A percentile compares a stretch with the other conserved stretches of the same genome.
Conservation (phyloP, 257 asterid species). For the Solanum chiquidenum region DNA sequence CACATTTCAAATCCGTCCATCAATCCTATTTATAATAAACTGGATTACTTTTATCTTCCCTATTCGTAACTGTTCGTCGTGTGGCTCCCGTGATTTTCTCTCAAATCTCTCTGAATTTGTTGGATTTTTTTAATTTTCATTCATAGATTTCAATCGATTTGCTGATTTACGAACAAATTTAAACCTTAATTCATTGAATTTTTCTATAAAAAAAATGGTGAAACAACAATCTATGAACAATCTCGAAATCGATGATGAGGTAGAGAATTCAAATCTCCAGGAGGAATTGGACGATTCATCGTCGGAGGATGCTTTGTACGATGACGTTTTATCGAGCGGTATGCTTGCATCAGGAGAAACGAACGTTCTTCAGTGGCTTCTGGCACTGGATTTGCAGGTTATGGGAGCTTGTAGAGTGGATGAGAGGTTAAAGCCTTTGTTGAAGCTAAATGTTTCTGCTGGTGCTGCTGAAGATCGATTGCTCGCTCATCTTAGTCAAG, state of each 20-base stretch:
- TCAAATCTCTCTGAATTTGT: neutral
- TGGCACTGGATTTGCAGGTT: conserved; percentile 78
- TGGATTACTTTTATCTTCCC: neutral
- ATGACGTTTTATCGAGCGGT: conserved; percentile 52
- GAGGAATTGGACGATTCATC: conserved; percentile 16
- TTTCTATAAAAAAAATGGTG: conserved; percentile 18
- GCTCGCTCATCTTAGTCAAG: conserved; percentile 74
- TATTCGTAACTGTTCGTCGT: neutral
- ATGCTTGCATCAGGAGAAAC: conserved; percentile 29
- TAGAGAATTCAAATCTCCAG: conserved; percentile 3
- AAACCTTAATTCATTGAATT: neutral
- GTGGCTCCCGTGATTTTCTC: neutral
- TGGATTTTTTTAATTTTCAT: neutral
- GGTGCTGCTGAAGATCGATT: conserved; percentile 77
- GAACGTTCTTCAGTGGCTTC: conserved; percentile 60
- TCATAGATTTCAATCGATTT: neutral
- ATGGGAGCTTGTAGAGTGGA: conserved; percentile 96
- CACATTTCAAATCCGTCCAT: conserved; percentile 9
- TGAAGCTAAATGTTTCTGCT: conserved; percentile 57
- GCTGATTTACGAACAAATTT: neutral
- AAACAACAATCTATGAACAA: conserved; percentile 29
- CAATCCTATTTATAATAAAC: neutral
- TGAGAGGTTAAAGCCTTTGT: conserved; percentile 92
- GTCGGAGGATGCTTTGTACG: conserved; percentile 27
- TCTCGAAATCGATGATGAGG: conserved; percentile 23